Conservation (phyloP, 2,329 filamentous ascomycete genomes). For the Aspergillus awamori region DNA sequence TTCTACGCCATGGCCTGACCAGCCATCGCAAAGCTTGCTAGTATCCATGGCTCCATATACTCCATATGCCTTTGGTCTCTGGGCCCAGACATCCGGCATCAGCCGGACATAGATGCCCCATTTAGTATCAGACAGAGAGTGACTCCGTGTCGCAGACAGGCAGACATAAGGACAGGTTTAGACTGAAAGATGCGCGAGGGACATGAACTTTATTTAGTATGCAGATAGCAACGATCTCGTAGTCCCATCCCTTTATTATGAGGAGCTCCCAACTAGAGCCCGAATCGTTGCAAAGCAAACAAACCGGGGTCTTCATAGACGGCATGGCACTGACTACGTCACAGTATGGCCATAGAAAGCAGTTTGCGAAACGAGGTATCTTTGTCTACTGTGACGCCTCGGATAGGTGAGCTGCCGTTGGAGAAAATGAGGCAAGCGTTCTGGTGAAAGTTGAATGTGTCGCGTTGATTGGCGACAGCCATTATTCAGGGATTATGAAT, state of each 20-base stretch:
- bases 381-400: too few species aligned
- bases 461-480: neutral
- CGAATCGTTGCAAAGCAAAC: too few species aligned
- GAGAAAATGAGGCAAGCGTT: neutral
- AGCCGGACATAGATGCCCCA: neutral
- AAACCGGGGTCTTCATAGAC: neutral
- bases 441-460: neutral
- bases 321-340: neutral
- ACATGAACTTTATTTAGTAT: neutral
- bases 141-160: neutral
- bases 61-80: neutral
- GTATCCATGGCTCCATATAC: conserved; percentile 2
- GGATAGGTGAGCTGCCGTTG: neutral
- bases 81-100: neutral
- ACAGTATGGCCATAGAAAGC: neutral
- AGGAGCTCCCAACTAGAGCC: neutral
- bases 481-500: neutral
- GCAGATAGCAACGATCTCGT: neutral
- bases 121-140: neutral
- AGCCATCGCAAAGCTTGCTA: neutral
- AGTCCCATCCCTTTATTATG: neutral
- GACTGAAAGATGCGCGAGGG: neutral
- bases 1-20: neutral
- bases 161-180: neutral
- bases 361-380: too few species aligned